A percentile compares a stretch with the other conserved stretches of the same genome.
Conservation (phyloP, 805 yeast genomes). For the Kuraishia piskuri region DNA sequence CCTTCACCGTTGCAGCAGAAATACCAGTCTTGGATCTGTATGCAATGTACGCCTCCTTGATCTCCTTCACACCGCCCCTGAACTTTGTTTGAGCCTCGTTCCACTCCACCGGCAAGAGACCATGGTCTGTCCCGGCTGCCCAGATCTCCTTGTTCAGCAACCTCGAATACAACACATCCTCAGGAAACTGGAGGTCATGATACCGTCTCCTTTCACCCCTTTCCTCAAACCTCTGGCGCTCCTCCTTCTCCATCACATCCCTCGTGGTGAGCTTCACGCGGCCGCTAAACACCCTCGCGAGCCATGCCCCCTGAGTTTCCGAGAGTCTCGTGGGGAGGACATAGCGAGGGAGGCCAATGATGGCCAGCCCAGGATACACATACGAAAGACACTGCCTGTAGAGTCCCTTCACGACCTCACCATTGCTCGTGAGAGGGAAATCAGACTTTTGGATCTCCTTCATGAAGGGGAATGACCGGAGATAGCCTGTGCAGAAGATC, state of each 20-base stretch:
- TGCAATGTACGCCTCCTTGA: constrained; percentile 36
- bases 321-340: constrained; percentile 56
- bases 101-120: constrained; percentile 47
- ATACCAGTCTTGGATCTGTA: constrained; percentile 29
- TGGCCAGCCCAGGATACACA: constrained; percentile 54
- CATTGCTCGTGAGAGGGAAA: constrained; percentile 33
- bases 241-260: constrained; percentile 38
- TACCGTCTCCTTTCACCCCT: constrained; percentile 35
- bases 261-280: constrained; percentile 40
- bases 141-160: constrained; percentile 26
- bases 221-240: constrained; percentile 23
- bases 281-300: constrained; percentile 55
- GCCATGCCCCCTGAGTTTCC: constrained; percentile 54
- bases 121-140: constrained; percentile 27
- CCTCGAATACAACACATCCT: constrained; percentile 46
- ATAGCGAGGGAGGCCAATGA: constrained; percentile 54
- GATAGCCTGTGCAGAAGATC: constrained; percentile 69
- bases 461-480: constrained; percentile 52
- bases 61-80: constrained; percentile 31
- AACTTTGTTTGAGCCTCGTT: constrained; percentile 32
- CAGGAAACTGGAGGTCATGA: constrained; percentile 46
- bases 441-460: constrained; percentile 16
- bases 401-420: constrained; percentile 38
- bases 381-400: constrained; percentile 54
- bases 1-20: constrained; percentile 27